Percentiles rank a stretch among this genome's conserved stretches.
Conservation (phyloP, 768 basidiomycete genomes). For the Lentinula sp. region DNA sequence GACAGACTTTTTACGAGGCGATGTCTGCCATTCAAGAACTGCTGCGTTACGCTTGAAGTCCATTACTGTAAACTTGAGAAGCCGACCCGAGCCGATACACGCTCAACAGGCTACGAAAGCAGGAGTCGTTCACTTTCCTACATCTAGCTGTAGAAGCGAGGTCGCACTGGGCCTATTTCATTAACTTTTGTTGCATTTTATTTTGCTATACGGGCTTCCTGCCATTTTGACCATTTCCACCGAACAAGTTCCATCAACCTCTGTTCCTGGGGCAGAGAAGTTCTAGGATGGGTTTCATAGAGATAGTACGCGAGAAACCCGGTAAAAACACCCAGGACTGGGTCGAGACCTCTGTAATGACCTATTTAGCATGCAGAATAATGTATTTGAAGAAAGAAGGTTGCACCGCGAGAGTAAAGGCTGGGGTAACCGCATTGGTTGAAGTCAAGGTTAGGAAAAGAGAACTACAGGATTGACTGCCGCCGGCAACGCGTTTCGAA, state of each 20-base stretch:
- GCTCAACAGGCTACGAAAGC: not conserved
- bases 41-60: conserved; percentile 16
- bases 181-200: not conserved
- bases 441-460: not conserved
- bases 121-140: not conserved
- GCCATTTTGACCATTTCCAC: conserved; percentile 61
- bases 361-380: not conserved
- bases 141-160: too few relatives aligned
- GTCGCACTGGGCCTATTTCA: not conserved
- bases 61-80: not conserved
- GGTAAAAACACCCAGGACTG: conserved; percentile 71
- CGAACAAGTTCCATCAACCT: conserved; percentile 45
- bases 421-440: conserved; percentile 32
- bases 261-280: conserved; percentile 50
- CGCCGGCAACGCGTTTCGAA: not conserved
- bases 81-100: not conserved
- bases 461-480: not conserved
- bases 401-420: conserved; percentile 49
- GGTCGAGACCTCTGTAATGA: conserved; percentile 53
- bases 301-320: conserved; percentile 76
- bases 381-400: conserved; percentile 6
- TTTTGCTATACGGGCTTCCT: not conserved
- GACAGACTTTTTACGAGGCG: conserved; percentile 39
- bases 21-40: conserved; percentile 41
- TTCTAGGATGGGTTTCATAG: conserved; percentile 76